Percentiles rank a stretch among this genome's conserved stretches.
These are phyloP conservation scores for Acidomyces sp. DNA, from an alignment of 495 filamentous ascomycete species.

Conservation along the genomic window DNA sequence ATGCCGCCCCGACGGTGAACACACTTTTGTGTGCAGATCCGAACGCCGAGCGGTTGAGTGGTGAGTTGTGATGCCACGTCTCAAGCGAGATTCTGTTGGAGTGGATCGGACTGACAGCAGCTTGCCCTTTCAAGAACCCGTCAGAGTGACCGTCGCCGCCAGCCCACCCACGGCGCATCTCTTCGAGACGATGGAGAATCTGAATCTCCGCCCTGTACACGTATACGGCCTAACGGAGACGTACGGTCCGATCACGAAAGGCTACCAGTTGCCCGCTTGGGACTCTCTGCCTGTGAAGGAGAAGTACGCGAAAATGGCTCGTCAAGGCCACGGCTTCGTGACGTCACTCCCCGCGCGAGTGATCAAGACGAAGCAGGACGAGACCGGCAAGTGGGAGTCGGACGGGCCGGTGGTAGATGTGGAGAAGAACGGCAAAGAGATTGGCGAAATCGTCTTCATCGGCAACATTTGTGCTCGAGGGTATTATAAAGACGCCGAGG, in stretches of 20 bases:
- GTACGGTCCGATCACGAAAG: slow-evolving; percentile 91
- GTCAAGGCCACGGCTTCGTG: slow-evolving; percentile 87
- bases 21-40: slow-evolving; percentile 70
- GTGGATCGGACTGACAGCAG: no score
- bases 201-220: slow-evolving; percentile 86
- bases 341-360: slow-evolving; percentile 71
- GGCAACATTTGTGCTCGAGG: slow-evolving; percentile 89
- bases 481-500: slow-evolving; percentile 82
- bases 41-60: slow-evolving; percentile 53
- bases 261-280: slow-evolving; percentile 78
- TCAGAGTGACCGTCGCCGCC: slow-evolving; percentile 85
- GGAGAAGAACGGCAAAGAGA: slow-evolving; percentile 65
- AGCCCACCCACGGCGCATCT: slow-evolving; percentile 77
- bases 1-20: slow-evolving; percentile 92
- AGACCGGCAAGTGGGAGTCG: slow-evolving; percentile 31
- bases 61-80: slow-evolving; percentile 1
- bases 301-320: slow-evolving; percentile 73
- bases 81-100: no score
- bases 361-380: slow-evolving; percentile 46
- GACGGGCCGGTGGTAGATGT: slow-evolving; percentile 64
- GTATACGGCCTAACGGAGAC: slow-evolving; percentile 93
- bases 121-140: no score
- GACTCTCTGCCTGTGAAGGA: slow-evolving; percentile 54
- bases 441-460: slow-evolving; percentile 81
- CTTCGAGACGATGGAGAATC: slow-evolving; percentile 77